Base-by-base conservation (phyloP, 2,329 filamentous ascomycete species). In the Fusarium sp. region DNA sequence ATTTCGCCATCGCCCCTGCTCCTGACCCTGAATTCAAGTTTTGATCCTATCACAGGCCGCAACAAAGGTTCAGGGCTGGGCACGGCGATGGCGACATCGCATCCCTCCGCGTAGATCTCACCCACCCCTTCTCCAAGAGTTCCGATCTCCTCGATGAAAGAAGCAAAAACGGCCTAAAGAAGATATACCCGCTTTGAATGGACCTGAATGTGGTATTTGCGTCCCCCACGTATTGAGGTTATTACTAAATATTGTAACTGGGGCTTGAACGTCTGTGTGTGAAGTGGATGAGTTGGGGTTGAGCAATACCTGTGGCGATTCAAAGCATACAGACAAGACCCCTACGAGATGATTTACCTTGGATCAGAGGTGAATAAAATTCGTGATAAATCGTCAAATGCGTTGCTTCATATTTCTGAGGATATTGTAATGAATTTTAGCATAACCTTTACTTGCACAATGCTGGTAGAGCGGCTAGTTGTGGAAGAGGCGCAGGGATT, bases 1-100 rank as follows among this genome's bases (percentile, higher is more conserved):
- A 71, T 67, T 38, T 67, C 65, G 68, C 10, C 68, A 71, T 71
- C 58, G 62, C 68, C 69, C 69, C 49, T 47, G 68, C 43, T 67
- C 33, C 34, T 31, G 61, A 56, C 57, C 55, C 44, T 36, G 26
- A 11, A 58, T 39, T 21, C 26, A 65, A 31, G 53, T 39, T n/a
- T 22, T 22, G 36, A 49, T 21, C 62, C 65, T 67, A 64, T 65
- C 66, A 72, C 24, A 54, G 13, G 36, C 26, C 22, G 26, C 53
- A 6, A 28, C 21, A 34, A 28, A 17, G 22, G 19, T 17, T 8
- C n/a, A 40, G 24, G 28, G n/a, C 24, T 14, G 6, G 28, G 10
- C 31, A 22, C 15, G 34, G 31, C 40, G 28, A 61, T 39, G 36
- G 47, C 69, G 57, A 65, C 56, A 66, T 70, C 65, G 33, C 45